Evolutionary conservation across 2,329 filamentous ascomycete genomes (phyloP).

Genomic region (Akanthomyces muscarius): DNA sequence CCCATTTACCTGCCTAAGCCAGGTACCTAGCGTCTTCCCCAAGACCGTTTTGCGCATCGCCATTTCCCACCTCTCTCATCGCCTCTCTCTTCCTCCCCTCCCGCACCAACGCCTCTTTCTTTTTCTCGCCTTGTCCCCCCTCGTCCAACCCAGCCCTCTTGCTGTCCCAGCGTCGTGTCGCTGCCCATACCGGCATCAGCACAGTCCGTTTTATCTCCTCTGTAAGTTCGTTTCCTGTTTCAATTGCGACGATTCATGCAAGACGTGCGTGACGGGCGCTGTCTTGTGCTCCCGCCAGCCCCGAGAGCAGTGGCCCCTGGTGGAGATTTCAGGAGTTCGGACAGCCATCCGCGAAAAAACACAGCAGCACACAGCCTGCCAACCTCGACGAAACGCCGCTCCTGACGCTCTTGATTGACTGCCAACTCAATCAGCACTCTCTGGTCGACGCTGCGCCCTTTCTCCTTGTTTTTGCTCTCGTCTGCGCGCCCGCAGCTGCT

Average conservation of each 20-base stretch:
- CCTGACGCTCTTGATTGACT: not conserved
- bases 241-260: conserved; percentile 13
- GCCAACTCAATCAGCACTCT: not conserved
- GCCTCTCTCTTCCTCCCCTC: conserved; percentile 13
- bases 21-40: conserved; percentile 7
- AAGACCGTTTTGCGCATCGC: conserved; percentile 14
- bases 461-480: not conserved
- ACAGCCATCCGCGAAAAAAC: conserved; percentile 8
- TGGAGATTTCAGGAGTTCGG: conserved; percentile 18
- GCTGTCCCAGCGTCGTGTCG: conserved; percentile 8
- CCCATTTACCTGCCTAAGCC: too few relatives aligned
- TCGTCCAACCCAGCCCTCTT: conserved; percentile 2
- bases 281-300: conserved; percentile 10
- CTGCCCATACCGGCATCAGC: conserved; percentile 2
- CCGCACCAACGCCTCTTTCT: not conserved
- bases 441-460: not conserved
- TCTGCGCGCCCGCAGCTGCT: not conserved
- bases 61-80: conserved; percentile 18
- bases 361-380: not conserved
- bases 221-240: conserved; percentile 14
- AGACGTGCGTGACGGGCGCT: conserved; percentile 7
- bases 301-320: conserved; percentile 6
- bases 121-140: not conserved
- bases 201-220: not conserved
- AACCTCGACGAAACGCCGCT: not conserved